Evolutionary conservation across 495 filamentous ascomycete species (phyloP).

Genomic region (Pyrenula aspistea): DNA sequence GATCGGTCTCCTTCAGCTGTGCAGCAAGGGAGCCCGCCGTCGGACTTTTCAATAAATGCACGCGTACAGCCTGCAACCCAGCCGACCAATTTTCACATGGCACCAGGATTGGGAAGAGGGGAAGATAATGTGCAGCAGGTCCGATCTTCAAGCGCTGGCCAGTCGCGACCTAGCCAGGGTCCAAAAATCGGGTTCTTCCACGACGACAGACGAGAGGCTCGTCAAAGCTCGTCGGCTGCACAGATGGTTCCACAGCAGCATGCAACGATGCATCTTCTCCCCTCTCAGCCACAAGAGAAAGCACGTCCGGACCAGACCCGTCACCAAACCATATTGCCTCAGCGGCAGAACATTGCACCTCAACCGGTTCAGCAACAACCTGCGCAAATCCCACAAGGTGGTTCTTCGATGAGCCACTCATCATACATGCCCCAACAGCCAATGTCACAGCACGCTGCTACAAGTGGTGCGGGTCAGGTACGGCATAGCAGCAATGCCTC

Average conservation of each 20-base stretch:
- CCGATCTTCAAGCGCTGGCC: background rate
- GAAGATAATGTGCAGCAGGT: constrained; percentile 5
- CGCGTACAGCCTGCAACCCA: constrained; percentile 5
- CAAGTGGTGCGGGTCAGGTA: constrained; percentile 22
- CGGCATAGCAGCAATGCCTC: constrained; percentile 28
- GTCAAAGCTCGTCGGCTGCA: constrained; percentile 14
- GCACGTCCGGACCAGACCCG: constrained; percentile 18
- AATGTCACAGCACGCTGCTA: constrained; percentile 1
- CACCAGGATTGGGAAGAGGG: constrained; percentile 3
- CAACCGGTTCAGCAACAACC: constrained; percentile 18
- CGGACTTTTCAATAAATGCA: background rate
- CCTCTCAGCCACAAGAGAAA: constrained; percentile 17
- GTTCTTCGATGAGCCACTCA: background rate
- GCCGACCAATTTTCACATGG: constrained; percentile 2
- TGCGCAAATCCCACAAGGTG: constrained; percentile 4
- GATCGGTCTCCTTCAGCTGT: background rate
- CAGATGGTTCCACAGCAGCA: constrained; percentile 16
- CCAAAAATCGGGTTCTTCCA: constrained; percentile 32
- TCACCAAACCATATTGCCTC: background rate
- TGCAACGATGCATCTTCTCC: constrained; percentile 18
- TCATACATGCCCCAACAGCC: constrained; percentile 1
- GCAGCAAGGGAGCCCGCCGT: background rate
- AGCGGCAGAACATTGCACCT: background rate
- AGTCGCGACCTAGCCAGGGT: constrained; percentile 13
- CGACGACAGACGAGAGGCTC: constrained; percentile 30